Evolutionary conservation across 768 basidiomycete species (phyloP), one percentile per base, ranked within the genome.

Genomic region (Podaxis rugospora): DNA sequence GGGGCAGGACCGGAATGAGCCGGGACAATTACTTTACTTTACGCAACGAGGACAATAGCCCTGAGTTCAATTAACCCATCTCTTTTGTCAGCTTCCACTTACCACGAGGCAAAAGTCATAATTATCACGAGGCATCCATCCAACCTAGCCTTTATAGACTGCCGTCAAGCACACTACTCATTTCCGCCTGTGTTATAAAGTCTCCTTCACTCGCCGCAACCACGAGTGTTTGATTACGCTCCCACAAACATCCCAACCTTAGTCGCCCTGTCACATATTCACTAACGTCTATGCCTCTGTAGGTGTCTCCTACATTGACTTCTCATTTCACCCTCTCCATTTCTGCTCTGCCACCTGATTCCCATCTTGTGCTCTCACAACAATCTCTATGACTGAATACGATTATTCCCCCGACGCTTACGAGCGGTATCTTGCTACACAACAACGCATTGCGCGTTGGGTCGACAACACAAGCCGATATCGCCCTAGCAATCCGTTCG

Each of bases 341-440:
- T 21, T 27, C 9, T 16, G 13, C 35, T 1, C 16, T 9, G 32
- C 27, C n/a, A 44, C 3, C 4, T 9, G 9, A 18, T 39, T 28
- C 25, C 7, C 16, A 5, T 28, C 40, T 18, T 13, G 28, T n/a
- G 16, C 57, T 21, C 46, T 21, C 10, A 21, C 16, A 25, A n/a
- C 57, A 9, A 36, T 25, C 23, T 10, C 27, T 44, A 64, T 64
- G 63, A 64, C 63, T 40, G 63, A 64, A 39, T 64, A 61, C 51
- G 59, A 61, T 32, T 64, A 64, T 49, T 64, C 63, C 10, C 55
- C 63, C 16, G 59, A 64, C 21, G 63, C 59, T 18, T 57, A 56
- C 27, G 59, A 64, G 40, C 59, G 55, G 14, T 64, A 64, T 47
- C 18, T 64, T 2, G 63, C 63, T 3, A 61, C 63, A n/a, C 63